A percentile compares a stretch with the other conserved stretches of the same genome.
Evolutionary conservation across 208 protist species (phyloP).

Genomic region (Leishmania aethiopica): DNA sequence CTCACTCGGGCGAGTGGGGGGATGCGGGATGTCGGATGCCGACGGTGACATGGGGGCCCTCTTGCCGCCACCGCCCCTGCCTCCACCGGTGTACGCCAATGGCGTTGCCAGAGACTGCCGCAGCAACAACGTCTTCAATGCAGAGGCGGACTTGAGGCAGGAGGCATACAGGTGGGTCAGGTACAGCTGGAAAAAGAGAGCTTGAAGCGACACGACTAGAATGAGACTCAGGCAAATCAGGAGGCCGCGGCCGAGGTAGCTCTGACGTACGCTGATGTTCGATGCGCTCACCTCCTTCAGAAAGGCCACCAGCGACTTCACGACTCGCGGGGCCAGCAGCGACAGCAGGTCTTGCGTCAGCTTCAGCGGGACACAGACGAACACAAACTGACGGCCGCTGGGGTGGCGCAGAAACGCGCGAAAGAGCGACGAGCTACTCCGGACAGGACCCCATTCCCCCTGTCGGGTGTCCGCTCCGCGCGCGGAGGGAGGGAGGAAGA

Average conservation of each 20-base stretch:
- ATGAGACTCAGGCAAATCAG: conserved; percentile 51
- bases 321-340: conserved; percentile 45
- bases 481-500: conserved; percentile 41
- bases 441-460: not conserved
- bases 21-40: conserved; percentile 8
- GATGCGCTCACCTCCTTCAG: conserved; percentile 47
- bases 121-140: conserved; percentile 66
- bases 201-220: conserved; percentile 49
- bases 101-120: conserved; percentile 51
- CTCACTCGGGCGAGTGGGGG: conserved; percentile 3
- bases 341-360: conserved; percentile 55
- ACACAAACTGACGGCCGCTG: conserved; percentile 63
- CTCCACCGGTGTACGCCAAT: conserved; percentile 32
- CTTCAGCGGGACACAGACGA: conserved; percentile 68
- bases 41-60: not conserved
- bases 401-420: conserved; percentile 64
- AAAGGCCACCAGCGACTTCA: conserved; percentile 58
- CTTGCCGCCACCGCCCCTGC: not conserved
- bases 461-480: not conserved
- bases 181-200: conserved; percentile 72
- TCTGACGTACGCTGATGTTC: conserved; percentile 19
- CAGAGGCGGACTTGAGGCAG: conserved; percentile 52
- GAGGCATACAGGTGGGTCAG: conserved; percentile 63
- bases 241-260: conserved; percentile 42
- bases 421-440: conserved; percentile 44